Percentiles rank a stretch among this genome's conserved stretches.
phyloP scores from a whole-genome alignment of 1,139 yeast genomes.

The Kazachstania sp. region DNA sequence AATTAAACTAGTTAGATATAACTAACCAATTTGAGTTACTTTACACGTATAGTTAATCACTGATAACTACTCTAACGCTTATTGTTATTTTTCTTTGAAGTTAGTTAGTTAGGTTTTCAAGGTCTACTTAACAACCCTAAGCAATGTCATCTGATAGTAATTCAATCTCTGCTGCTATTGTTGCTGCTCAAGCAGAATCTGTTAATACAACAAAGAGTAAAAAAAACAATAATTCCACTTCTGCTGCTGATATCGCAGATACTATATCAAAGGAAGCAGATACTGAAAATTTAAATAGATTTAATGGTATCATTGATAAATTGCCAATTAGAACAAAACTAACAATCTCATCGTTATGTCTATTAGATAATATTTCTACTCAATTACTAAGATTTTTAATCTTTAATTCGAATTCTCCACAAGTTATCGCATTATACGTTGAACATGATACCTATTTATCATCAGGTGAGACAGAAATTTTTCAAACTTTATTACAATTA shows the following conservation, averaged over 20 bases:
- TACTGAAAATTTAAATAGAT: constrained; percentile 18
- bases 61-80: too few relatives aligned
- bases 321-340: constrained; percentile 23
- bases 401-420: constrained; percentile 22
- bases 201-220: too few relatives aligned
- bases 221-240: neutral
- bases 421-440: constrained; percentile 17
- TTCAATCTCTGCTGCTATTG: too few relatives aligned
- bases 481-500: constrained; percentile 59
- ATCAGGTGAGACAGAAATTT: constrained; percentile 57
- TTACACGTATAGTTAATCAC: too few relatives aligned
- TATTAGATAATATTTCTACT: constrained; percentile 27
- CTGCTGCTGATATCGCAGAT: constrained; percentile 7
- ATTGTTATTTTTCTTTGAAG: too few relatives aligned
- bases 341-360: constrained; percentile 18
- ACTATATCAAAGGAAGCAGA: constrained; percentile 3
- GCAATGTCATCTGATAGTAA: too few relatives aligned
- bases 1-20: too few relatives aligned
- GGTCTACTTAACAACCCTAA: too few relatives aligned
- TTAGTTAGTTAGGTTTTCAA: too few relatives aligned
- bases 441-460: constrained; percentile 15
- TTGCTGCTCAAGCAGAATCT: too few relatives aligned
- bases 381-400: constrained; percentile 25
- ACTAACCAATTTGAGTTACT: too few relatives aligned
- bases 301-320: constrained; percentile 18